These are phyloP conservation scores for Tuber microsphaerosporum DNA, from an alignment of 495 filamentous ascomycete species.

Conservation along the genomic window DNA sequence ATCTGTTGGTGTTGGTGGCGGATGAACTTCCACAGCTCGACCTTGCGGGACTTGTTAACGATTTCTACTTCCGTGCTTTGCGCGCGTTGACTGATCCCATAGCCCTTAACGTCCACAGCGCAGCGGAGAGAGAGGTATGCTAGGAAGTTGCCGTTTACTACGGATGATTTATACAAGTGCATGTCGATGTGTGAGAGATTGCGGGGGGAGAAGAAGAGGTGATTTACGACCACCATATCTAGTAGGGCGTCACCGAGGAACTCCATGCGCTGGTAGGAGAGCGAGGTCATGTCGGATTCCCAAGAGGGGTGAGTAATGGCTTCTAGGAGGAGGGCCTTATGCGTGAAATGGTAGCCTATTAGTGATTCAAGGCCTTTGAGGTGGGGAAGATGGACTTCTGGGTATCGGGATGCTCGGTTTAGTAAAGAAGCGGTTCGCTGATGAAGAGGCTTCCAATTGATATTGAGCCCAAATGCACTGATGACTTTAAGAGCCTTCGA, in stretches of 20 bases:
- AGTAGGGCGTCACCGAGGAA: slow-evolving; percentile 85
- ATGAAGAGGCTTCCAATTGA: slow-evolving; percentile 50
- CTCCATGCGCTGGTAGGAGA: slow-evolving; percentile 80
- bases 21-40: slow-evolving; percentile 64
- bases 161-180: slow-evolving; percentile 64
- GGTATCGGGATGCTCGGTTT: slow-evolving; percentile 35
- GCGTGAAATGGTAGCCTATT: slow-evolving; percentile 64
- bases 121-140: slow-evolving; percentile 65
- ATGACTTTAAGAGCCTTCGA: slow-evolving; percentile 60
- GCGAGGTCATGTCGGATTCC: slow-evolving; percentile 46
- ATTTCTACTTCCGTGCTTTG: slow-evolving; percentile 13
- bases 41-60: slow-evolving; percentile 26
- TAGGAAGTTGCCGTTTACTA: slow-evolving; percentile 82
- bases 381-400: slow-evolving; percentile 27
- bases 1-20: slow-evolving; percentile 51
- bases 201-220: slow-evolving; percentile 47
- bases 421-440: slow-evolving; percentile 41
- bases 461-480: slow-evolving; percentile 61
- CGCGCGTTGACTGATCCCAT: slow-evolving; percentile 16
- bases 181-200: slow-evolving; percentile 58
- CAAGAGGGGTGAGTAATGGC: slow-evolving; percentile 79
- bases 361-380: slow-evolving; percentile 51
- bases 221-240: slow-evolving; percentile 63
- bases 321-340: slow-evolving; percentile 66
- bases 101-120: slow-evolving; percentile 21